Evolutionary conservation across 352 stramenopile genomes (phyloP), one percentile per base, ranked within the genome.

Genomic region (Phytophthora multivora): DNA sequence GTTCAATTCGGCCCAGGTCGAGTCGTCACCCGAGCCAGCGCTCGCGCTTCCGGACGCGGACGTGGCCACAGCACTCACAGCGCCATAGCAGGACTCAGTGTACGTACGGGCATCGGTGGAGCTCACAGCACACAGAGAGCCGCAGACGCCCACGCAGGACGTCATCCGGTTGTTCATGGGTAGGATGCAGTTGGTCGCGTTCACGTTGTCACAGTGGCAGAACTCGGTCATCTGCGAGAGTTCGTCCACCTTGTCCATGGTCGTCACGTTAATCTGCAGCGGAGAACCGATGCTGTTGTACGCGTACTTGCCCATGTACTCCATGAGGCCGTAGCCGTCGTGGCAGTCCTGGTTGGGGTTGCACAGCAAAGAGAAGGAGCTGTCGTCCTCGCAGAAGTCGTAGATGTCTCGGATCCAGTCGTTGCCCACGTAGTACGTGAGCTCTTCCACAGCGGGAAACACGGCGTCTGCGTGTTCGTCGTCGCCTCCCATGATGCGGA

Each of bases 341-440:
- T 54, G 66, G 42, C 80, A 89, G 55, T 83, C 66, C 40, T 80
- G 59, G 25, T 82, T 80, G 1, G 75, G 73, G 56, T 80, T 82
- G 46, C 80, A 89, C 57, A 89, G 41, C 13, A 86, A 33, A 28
- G 75, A 80, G 51, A 83, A 89, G 31, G 68, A 80, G 40, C 59
- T 77, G 66, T 89, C 80, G 38, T 71, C 77, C 48, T 84, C 59
- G 23, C 74, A 87, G 45, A 75, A 88, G 52, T 88, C 77, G 48
- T 89, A 89, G 10, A 89, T 69, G 51, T 89, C 80, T 9, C 80
- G 80, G 23, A 86, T 71, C 75, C 68, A 85, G 65, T 89, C 77
- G 25, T 71, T 73, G 28, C 80, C 76, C 13, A 88, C 80, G 51
- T 82, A 86, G 59, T 84, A 89, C 28, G 75, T 88, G 46, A 59